Evolutionary conservation across 306 rosid species (phyloP).

Genomic region (Luffa aegyptiaca): DNA sequence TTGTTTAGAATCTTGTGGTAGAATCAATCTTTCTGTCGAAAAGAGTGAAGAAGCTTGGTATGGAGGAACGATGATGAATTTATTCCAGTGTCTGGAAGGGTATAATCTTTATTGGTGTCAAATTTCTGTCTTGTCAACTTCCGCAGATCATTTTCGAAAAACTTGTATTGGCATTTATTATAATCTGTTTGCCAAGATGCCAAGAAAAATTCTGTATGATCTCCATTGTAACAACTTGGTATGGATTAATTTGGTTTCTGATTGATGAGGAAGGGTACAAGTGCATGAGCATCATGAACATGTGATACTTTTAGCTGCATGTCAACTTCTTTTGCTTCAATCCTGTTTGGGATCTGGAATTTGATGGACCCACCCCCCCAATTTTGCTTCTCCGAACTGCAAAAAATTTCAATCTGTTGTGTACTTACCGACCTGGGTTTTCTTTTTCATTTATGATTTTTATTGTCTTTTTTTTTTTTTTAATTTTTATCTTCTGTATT

Average conservation of each 20-base stretch:
- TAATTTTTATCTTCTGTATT: not conserved
- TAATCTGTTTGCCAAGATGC: slow-evolving; percentile 12
- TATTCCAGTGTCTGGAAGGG: slow-evolving; percentile 38
- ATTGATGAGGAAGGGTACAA: slow-evolving; percentile 18
- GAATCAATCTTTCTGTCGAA: slow-evolving; percentile 10
- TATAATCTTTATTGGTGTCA: slow-evolving; percentile 27
- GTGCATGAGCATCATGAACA: slow-evolving; percentile 14
- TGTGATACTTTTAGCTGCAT: slow-evolving; percentile 29
- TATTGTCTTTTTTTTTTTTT: not conserved
- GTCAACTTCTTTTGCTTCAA: slow-evolving; percentile 18
- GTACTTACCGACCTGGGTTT: not conserved
- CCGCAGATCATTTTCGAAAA: slow-evolving; percentile 16
- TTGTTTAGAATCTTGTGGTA: slow-evolving; percentile 11
- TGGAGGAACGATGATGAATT: slow-evolving; percentile 34
- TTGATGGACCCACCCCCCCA: not conserved
- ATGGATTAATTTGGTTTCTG: slow-evolving; percentile 17
- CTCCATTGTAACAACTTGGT: slow-evolving; percentile 46
- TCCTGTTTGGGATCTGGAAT: slow-evolving; percentile 15
- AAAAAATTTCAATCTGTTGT: not conserved
- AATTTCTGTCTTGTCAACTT: slow-evolving; percentile 33
- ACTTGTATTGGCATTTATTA: slow-evolving; percentile 20
- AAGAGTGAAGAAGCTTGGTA: slow-evolving; percentile 13
- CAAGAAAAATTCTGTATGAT: slow-evolving; percentile 20
- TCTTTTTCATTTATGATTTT: not conserved
- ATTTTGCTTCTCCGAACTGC: not conserved